Conservation (phyloP, 768 basidiomycete genomes). For the Auricularia cornea region DNA sequence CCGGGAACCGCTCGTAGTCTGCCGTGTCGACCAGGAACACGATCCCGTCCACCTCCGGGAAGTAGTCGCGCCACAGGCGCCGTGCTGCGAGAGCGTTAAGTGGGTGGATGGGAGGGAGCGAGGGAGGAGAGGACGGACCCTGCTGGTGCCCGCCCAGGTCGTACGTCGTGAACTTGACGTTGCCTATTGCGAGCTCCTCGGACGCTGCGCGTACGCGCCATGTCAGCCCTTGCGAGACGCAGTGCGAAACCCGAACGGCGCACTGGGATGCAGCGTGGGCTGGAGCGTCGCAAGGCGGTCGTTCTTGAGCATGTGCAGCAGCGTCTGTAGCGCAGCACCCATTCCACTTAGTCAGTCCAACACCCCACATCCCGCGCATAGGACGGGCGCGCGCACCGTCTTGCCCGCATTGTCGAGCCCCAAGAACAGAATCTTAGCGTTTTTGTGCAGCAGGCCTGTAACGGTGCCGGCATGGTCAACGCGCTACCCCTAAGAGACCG, state of each 20-base stretch:
- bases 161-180: slow-evolving; percentile 98
- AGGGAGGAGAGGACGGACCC: slow-evolving; percentile 48
- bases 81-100: slow-evolving; percentile 47
- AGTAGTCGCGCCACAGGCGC: slow-evolving; percentile 98
- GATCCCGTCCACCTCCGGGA: slow-evolving; percentile 98
- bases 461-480: slow-evolving; percentile 1
- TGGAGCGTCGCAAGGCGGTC: slow-evolving; percentile 95
- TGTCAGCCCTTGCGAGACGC: too few relatives aligned
- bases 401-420: slow-evolving; percentile 99
- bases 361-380: background rate
- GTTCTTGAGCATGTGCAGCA: slow-evolving; percentile 99
- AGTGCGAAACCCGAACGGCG: too few relatives aligned
- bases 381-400: slow-evolving; percentile 54
- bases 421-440: slow-evolving; percentile 98
- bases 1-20: slow-evolving; percentile 92
- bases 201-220: slow-evolving; percentile 63
- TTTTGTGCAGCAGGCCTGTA: slow-evolving; percentile 87
- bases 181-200: slow-evolving; percentile 97
- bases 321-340: slow-evolving; percentile 47
- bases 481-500: background rate
- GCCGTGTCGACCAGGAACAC: slow-evolving; percentile 97
- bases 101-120: too few relatives aligned
- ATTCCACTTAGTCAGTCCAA: background rate
- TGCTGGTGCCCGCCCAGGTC: slow-evolving; percentile 98
- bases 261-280: slow-evolving; percentile 97